Evolutionary conservation across 1,284 basidiomycete genomes (phyloP).

Genomic region (Ustilago crameri): DNA sequence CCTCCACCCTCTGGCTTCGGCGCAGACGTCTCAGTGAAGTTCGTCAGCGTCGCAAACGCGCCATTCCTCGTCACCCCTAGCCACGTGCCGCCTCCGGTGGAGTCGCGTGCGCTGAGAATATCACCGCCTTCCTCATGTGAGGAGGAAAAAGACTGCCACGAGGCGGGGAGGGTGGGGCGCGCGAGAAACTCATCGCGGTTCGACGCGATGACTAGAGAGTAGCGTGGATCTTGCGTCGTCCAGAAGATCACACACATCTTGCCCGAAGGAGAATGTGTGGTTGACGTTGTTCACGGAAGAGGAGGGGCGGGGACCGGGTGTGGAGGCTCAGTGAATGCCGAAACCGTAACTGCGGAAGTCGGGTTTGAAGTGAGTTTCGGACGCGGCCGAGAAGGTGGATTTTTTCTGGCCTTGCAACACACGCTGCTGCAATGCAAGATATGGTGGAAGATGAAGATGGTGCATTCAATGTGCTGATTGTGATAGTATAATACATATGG

Average conservation of each 20-base stretch:
- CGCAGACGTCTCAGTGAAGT: constrained; percentile 52
- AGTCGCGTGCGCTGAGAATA: constrained; percentile 46
- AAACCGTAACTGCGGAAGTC: too few species aligned
- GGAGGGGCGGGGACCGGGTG: too few species aligned
- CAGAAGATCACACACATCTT: constrained; percentile 58
- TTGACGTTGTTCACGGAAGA: too few species aligned
- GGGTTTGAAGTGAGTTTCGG: too few species aligned
- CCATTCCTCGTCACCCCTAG: constrained; percentile 51
- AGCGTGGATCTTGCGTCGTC: constrained; percentile 29
- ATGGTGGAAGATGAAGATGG: too few species aligned
- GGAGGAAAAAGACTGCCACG: constrained; percentile 52
- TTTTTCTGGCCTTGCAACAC: too few species aligned
- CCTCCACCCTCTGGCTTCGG: constrained; percentile 24
- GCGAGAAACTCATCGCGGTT: constrained; percentile 61
- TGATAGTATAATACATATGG: too few species aligned
- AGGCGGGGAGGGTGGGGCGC: constrained; percentile 41
- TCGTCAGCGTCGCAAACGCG: constrained; percentile 53
- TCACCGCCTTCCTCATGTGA: neutral
- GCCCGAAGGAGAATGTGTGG: neutral
- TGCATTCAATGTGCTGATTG: too few species aligned
- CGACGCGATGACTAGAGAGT: constrained; percentile 46
- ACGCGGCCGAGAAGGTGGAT: too few species aligned
- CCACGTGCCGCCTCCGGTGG: constrained; percentile 60
- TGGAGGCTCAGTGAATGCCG: too few species aligned
- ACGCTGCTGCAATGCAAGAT: too few species aligned